Conservation (phyloP, 2,329 filamentous ascomycete species). For the Karstenula rhodostoma region DNA sequence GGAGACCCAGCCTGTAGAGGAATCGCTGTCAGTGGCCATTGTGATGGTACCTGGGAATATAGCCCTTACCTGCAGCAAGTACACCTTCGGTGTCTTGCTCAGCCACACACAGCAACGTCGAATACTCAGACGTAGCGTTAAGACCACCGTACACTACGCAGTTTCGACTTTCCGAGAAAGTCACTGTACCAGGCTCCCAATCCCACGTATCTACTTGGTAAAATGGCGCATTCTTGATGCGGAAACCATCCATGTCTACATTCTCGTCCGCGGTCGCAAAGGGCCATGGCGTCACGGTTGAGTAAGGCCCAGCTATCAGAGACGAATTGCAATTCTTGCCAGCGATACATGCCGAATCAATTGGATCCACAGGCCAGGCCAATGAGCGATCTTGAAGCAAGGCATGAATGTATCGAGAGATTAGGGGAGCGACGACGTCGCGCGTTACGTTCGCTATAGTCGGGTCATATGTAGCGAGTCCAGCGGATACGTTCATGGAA, state of each 20-base stretch:
- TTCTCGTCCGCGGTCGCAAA: constrained; percentile 15
- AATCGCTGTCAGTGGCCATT: neutral
- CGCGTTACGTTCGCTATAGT: constrained; percentile 9
- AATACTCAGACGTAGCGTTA: constrained; percentile 15
- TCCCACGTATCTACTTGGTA: constrained; percentile 29
- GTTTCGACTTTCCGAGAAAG: constrained; percentile 13
- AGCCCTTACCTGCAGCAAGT: constrained; percentile 21
- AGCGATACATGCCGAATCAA: constrained; percentile 18
- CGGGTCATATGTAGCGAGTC: constrained; percentile 23
- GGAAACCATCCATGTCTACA: constrained; percentile 16
- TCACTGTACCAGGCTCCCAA: neutral
- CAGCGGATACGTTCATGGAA: constrained; percentile 22
- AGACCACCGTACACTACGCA: constrained; percentile 26
- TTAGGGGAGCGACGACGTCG: constrained; percentile 10
- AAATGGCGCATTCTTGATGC: constrained; percentile 24
- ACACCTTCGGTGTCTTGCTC: constrained; percentile 13
- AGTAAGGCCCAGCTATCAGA: constrained; percentile 24
- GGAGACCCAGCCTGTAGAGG: constrained; percentile 20
- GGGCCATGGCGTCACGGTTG: constrained; percentile 24
- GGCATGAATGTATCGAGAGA: constrained; percentile 19
- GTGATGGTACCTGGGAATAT: too few species aligned
- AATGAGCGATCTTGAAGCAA: constrained; percentile 25
- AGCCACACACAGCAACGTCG: constrained; percentile 20
- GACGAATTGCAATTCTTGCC: constrained; percentile 22
- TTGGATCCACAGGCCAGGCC: constrained; percentile 17